Base-by-base conservation (phyloP, 2,329 filamentous ascomycete species). In the Grosmannia serpens region DNA sequence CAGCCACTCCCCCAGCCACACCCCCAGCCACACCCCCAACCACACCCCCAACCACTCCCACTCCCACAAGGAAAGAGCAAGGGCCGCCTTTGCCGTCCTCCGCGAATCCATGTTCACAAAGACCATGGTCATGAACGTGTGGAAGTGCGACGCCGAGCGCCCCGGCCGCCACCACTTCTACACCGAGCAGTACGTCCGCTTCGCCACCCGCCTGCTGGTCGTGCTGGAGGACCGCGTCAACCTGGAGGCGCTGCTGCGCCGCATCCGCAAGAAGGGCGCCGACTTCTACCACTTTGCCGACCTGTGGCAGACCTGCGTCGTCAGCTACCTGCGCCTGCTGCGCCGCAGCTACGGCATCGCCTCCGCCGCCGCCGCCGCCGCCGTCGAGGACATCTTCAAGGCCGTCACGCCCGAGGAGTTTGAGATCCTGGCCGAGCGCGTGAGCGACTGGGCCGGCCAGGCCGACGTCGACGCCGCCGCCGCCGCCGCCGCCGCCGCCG, bases 101-200 rank as follows among this genome's bases (percentile, higher is more conserved):
- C 73, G 79, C 52, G 81, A 84, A 60, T 81, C 77, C 61, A 84
- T 84, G 81, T 92, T 96, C 64, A 95, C 91, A 46, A 96, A 96
- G 73, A 95, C 90, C 0, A 95, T 95, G 86, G 86, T 88, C 1
- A 85, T 96, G 70, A 92, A 95, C 67, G 90, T 96, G 4, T 96
- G 91, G 91, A 92, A 91, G 65, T 94, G 91, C 44, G 91, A 96
- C 64, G 85, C 88, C 53, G 91, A 96, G 66, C 77, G 81, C 2
- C 79, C 90, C 0, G 91, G 91, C 0, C 83, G 91, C 22, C 91
- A 96, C 69, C 94, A 95, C 67, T 90, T 96, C 44, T 96, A 94
- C 69, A 96, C 90, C 0, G 85, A 89, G 54, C 85, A 88, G 62
- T 96, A 96, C 67, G 87, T 90, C 1, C 84, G 85, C 22, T 94